These are phyloP conservation scores for Saccharomycopsis sp. DNA, from an alignment of 805 yeast species.

Conservation along the genomic window DNA sequence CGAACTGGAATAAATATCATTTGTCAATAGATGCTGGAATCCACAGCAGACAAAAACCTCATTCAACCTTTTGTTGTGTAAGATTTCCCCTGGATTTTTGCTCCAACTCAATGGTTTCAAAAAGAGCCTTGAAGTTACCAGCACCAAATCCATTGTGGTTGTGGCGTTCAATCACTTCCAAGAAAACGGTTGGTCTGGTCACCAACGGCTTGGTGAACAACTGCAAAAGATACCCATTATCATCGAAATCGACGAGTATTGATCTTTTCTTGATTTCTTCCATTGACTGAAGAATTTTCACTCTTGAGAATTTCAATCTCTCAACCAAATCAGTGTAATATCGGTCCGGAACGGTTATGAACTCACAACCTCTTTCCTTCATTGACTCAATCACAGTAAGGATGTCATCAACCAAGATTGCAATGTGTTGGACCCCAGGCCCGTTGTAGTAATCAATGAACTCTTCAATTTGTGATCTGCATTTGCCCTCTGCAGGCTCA, in stretches of 20 bases:
- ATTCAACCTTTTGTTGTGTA: slow-evolving; percentile 4
- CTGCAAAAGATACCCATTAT: slow-evolving; percentile 68
- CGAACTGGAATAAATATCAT: no score
- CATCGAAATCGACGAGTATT: slow-evolving; percentile 70
- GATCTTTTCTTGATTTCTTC: slow-evolving; percentile 40
- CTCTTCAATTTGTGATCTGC: slow-evolving; percentile 74
- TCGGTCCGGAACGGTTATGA: slow-evolving; percentile 47
- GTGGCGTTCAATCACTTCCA: slow-evolving; percentile 72
- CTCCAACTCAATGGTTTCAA: slow-evolving; percentile 73
- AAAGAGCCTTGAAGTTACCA: slow-evolving; percentile 76
- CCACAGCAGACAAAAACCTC: not conserved
- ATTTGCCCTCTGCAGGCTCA: slow-evolving; percentile 66
- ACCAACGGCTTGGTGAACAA: slow-evolving; percentile 68
- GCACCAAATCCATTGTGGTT: slow-evolving; percentile 85
- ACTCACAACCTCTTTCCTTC: slow-evolving; percentile 57
- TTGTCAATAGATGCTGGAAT: not conserved
- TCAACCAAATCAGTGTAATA: slow-evolving; percentile 47
- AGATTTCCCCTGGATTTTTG: slow-evolving; percentile 64
- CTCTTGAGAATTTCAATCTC: slow-evolving; percentile 36
- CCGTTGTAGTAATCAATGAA: slow-evolving; percentile 67
- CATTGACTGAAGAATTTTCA: slow-evolving; percentile 45
- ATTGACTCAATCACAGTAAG: slow-evolving; percentile 44
- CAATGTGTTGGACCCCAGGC: slow-evolving; percentile 81
- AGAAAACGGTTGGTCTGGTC: slow-evolving; percentile 74
- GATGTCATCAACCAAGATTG: slow-evolving; percentile 56